These are phyloP conservation scores for Fomes fomentarius DNA, from an alignment of 1,284 basidiomycete genomes.

Conservation along the genomic window DNA sequence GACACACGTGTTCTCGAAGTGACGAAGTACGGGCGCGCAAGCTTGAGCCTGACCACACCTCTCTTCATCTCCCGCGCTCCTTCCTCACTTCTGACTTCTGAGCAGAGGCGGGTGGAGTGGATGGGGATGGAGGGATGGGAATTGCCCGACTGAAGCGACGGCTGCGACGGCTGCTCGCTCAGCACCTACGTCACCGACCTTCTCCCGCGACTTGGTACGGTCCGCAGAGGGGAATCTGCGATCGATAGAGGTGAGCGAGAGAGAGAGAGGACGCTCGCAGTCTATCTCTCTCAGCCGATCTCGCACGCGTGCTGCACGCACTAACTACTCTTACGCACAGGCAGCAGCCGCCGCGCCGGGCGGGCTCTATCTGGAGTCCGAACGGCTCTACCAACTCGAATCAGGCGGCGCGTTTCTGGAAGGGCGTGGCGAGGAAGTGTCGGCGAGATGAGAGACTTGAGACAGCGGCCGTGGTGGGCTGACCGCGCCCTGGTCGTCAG, in stretches of 20 bases:
- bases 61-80: too few relatives aligned
- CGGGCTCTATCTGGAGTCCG: too few relatives aligned
- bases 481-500: constrained; percentile 4
- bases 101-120: too few relatives aligned
- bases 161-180: background rate
- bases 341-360: too few relatives aligned
- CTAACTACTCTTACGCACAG: too few relatives aligned
- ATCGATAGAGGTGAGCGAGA: constrained; percentile 5
- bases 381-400: too few relatives aligned
- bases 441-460: too few relatives aligned
- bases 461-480: constrained; percentile 10
- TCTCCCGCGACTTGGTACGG: constrained; percentile 22
- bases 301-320: constrained; percentile 1
- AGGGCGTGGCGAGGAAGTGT: too few relatives aligned
- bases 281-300: constrained; percentile 18
- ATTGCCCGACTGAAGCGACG: background rate
- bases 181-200: constrained; percentile 15
- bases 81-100: too few relatives aligned
- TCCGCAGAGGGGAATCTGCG: constrained; percentile 12
- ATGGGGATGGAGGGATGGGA: too few relatives aligned
- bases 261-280: too few relatives aligned
- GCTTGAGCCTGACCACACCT: background rate
- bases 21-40: background rate
- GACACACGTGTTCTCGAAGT: constrained; percentile 13
- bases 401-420: too few relatives aligned